Evolutionary conservation across 2,329 filamentous ascomycete genomes (phyloP).

Genomic region (Aspergillus nomiae): DNA sequence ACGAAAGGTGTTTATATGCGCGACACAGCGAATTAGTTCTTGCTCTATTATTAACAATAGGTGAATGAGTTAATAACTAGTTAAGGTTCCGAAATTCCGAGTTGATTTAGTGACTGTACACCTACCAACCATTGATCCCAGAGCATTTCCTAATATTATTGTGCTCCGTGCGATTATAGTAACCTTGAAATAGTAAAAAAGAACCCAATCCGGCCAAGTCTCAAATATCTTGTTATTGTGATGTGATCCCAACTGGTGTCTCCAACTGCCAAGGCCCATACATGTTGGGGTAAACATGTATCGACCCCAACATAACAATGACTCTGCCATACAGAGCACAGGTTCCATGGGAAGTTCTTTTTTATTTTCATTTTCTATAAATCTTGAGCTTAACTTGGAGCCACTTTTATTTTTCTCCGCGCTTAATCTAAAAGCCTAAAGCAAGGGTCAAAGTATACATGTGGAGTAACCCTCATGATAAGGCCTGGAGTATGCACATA

Average conservation of each 20-base stretch:
- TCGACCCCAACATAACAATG: constrained; percentile 3
- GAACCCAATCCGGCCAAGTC: not conserved
- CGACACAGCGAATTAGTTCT: constrained; percentile 36
- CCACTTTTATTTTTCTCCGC: not conserved
- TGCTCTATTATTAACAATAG: constrained; percentile 10
- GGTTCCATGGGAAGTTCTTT: not conserved
- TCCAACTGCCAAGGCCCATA: constrained; percentile 13
- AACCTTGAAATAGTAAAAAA: not conserved
- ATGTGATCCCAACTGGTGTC: not conserved
- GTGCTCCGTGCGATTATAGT: not conserved
- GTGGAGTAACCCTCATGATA: not conserved
- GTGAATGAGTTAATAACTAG: not conserved
- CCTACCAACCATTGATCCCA: not conserved
- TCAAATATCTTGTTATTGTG: not conserved
- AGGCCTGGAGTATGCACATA: too few species aligned
- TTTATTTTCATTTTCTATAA: not conserved
- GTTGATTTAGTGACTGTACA: not conserved
- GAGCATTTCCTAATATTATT: not conserved
- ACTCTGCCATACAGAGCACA: not conserved
- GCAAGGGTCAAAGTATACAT: not conserved
- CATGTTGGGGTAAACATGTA: constrained; percentile 2
- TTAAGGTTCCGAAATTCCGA: not conserved
- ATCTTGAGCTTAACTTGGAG: not conserved
- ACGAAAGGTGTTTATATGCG: not conserved
- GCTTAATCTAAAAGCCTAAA: not conserved